A percentile compares a stretch with the other conserved stretches of the same genome.
phyloP scores from a whole-genome alignment of 345 rosid genomes.

The Bruguiera parviflora region DNA sequence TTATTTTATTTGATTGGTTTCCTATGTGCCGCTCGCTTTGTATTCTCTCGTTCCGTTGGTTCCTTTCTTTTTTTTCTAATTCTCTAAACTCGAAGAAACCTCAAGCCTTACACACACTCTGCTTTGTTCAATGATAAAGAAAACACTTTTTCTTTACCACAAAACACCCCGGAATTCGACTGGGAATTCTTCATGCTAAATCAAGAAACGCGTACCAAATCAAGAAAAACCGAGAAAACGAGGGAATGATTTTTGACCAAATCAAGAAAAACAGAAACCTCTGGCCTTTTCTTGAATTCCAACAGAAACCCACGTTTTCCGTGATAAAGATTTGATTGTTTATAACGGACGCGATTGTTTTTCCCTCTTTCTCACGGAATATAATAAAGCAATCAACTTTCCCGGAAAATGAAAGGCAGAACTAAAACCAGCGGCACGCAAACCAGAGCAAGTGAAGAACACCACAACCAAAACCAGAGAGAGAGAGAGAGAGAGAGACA shows the following conservation, averaged over 20 bases:
- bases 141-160: constrained; percentile 5
- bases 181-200: constrained; percentile 30
- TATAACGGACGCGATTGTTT: background rate
- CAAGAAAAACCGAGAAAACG: background rate
- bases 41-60: background rate
- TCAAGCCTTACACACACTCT: constrained; percentile 25
- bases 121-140: constrained; percentile 41
- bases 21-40: background rate
- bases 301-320: constrained; percentile 31
- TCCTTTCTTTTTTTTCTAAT: background rate
- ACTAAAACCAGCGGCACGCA: background rate
- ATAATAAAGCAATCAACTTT: constrained; percentile 21
- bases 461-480: background rate
- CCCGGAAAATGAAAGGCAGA: constrained; percentile 14
- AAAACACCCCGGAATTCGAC: constrained; percentile 19
- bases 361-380: constrained; percentile 5
- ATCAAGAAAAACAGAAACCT: background rate
- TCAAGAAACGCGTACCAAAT: background rate
- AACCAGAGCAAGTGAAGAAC: background rate
- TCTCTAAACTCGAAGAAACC: constrained; percentile 35
- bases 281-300: background rate
- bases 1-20: background rate
- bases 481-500: too few species aligned
- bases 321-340: constrained; percentile 12
- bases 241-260: background rate